These are phyloP conservation scores for Ceratobasidium sp. DNA, from an alignment of 1,284 basidiomycete genomes.

Conservation along the genomic window DNA sequence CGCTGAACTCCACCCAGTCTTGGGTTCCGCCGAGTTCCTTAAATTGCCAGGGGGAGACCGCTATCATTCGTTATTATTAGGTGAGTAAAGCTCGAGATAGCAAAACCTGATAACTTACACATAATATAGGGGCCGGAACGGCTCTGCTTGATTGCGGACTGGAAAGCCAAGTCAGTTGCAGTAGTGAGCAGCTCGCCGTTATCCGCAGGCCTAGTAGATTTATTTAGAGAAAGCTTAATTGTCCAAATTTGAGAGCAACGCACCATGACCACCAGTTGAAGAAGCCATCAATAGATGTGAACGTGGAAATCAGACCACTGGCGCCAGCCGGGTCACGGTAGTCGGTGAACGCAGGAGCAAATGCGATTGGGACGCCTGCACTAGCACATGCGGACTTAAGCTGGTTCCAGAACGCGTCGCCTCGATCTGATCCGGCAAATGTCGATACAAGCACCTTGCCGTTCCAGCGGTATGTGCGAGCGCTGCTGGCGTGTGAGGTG, in stretches of 20 bases:
- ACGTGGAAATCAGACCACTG: conserved; percentile 52
- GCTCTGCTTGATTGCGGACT: conserved; percentile 41
- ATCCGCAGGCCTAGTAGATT: conserved; percentile 53
- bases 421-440: conserved; percentile 54
- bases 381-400: conserved; percentile 53
- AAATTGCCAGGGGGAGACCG: conserved; percentile 64
- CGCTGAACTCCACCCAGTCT: conserved; percentile 59
- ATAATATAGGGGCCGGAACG: conserved; percentile 58
- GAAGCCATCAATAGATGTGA: conserved; percentile 57
- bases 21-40: conserved; percentile 58
- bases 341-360: conserved; percentile 57
- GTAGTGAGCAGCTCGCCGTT: conserved; percentile 54
- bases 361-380: conserved; percentile 53
- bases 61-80: conserved; percentile 43
- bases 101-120: conserved; percentile 52
- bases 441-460: conserved; percentile 56
- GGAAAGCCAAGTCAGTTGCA: conserved; percentile 55
- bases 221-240: not conserved
- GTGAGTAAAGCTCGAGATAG: conserved; percentile 47
- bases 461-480: conserved; percentile 54
- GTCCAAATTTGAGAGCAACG: conserved; percentile 10
- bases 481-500: conserved; percentile 52
- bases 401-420: conserved; percentile 55
- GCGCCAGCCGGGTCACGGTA: conserved; percentile 55
- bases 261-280: conserved; percentile 61